These are phyloP conservation scores for Ligustrum vulgare DNA, from an alignment of 257 asterid genomes.

Conservation along the genomic window DNA sequence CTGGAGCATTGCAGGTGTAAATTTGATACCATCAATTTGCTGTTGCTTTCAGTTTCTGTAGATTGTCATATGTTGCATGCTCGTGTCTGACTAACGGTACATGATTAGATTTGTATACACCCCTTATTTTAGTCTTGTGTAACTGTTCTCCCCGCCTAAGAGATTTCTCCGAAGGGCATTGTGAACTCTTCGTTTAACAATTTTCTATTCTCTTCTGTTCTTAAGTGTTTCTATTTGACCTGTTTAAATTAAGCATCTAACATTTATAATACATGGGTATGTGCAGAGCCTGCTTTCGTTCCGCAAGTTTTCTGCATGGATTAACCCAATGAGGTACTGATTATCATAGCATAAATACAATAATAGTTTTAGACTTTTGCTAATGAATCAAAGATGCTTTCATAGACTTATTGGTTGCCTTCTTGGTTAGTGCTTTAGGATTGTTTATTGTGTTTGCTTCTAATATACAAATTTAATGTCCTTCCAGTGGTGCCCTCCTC, in stretches of 20 bases:
- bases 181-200: background rate
- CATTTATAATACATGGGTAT: slow-evolving; percentile 22
- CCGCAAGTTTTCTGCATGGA: slow-evolving; percentile 97
- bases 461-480: slow-evolving; percentile 7
- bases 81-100: background rate
- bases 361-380: background rate
- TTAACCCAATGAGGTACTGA: slow-evolving; percentile 75
- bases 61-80: background rate
- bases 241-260: background rate
- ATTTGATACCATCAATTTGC: background rate
- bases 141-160: background rate
- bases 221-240: background rate
- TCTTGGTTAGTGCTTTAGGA: background rate
- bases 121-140: too few species aligned
- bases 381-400: background rate
- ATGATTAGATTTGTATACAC: background rate
- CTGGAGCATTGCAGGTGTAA: slow-evolving; percentile 94
- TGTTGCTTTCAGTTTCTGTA: background rate
- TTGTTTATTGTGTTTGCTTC: background rate
- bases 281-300: slow-evolving; percentile 91
- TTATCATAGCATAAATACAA: background rate
- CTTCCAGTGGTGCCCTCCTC: slow-evolving; percentile 79
- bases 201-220: background rate
- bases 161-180: background rate
- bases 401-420: background rate